These are phyloP conservation scores for Basidiobolus meristosporus DNA, from an alignment of 371 early-diverging fungal genomes.

Conservation along the genomic window DNA sequence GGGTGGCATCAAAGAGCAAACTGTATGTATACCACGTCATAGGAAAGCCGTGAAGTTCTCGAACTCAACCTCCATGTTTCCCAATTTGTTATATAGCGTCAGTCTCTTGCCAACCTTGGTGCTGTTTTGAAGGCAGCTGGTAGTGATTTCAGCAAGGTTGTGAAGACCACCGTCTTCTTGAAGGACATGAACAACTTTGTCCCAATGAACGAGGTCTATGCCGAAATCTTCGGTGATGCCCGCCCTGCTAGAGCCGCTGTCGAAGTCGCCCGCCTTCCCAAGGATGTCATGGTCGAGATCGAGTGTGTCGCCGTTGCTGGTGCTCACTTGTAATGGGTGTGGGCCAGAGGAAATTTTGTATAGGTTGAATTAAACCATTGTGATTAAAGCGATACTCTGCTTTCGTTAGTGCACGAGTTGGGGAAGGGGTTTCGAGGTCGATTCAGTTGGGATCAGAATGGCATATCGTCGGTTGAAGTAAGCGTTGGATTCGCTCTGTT, in stretches of 20 bases:
- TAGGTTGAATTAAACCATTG: too few species aligned
- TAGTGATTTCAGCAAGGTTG: conserved; percentile 49
- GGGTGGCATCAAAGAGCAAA: conserved; percentile 48
- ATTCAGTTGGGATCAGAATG: too few species aligned
- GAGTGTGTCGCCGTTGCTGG: conserved; percentile 77
- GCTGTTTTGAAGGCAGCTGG: conserved; percentile 59
- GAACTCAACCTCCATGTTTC: not conserved
- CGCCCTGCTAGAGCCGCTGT: conserved; percentile 79
- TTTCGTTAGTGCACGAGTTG: too few species aligned
- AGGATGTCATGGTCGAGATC: conserved; percentile 77
- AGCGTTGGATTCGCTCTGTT: too few species aligned
- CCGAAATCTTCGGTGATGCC: conserved; percentile 36
- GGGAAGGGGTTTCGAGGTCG: too few species aligned
- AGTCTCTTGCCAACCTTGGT: conserved; percentile 53
- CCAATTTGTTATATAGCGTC: conserved; percentile 12
- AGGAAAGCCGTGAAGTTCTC: not conserved
- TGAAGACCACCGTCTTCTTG: conserved; percentile 86
- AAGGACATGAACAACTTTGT: conserved; percentile 78
- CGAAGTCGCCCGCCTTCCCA: conserved; percentile 77
- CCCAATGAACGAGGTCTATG: conserved; percentile 70
- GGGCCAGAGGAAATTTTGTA: too few species aligned
- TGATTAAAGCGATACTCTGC: too few species aligned
- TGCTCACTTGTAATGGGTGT: too few species aligned
- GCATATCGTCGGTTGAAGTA: too few species aligned
- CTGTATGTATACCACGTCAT: conserved; percentile 10